Base-by-base conservation (phyloP, 2,329 filamentous ascomycete genomes). In the Venturia oleaginea region DNA sequence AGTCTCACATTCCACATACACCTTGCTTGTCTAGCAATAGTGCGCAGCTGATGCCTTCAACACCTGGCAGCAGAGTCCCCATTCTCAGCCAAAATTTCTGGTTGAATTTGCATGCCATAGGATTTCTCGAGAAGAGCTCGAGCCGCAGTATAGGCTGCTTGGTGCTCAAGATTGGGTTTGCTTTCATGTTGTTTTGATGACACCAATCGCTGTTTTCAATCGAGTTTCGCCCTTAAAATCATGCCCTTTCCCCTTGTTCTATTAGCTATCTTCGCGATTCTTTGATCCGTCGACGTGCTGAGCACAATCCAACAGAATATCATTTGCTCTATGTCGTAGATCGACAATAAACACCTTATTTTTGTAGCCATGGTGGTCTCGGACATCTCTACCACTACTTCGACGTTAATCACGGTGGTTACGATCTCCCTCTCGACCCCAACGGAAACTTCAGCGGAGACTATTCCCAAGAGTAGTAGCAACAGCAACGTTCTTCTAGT, bases 1-100 rank as follows among this genome's bases (percentile, higher is more conserved):
- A 34, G n/a, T 34, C 51, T 57, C 17, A 34, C 51, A 57, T 57
- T 57, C 51, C 51, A 57, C 51, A 57, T n/a, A 32, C 30, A 22
- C 51, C 51, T 57, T 57, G 51, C 30, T 57, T 57, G 51, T 34
- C 30, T 22, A 57, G 22, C 17, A 34, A 57, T 57, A 30, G 27
- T 10, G 15, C 13, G 51, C 30, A 57, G 30, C 51, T 24, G 48
- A 30, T 17, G 17, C 13, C 48, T 54, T 24, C 48, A n/a, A 34
- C 51, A 15, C 51, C 51, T 13, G 51, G 17, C 10, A 57, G 27
- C 51, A 57, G 8, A 8, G 27, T 37, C 51, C 27, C 24, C 51
- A 57, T 57, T 57, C 51, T 57, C 51, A 32, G n/a, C 19, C 51
- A 1, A 34, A 34, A 57, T 57, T 57, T 15, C 30, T 34, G 51